phyloP scores from a whole-genome alignment of 805 yeast species.

The Candida sphagnicola region DNA sequence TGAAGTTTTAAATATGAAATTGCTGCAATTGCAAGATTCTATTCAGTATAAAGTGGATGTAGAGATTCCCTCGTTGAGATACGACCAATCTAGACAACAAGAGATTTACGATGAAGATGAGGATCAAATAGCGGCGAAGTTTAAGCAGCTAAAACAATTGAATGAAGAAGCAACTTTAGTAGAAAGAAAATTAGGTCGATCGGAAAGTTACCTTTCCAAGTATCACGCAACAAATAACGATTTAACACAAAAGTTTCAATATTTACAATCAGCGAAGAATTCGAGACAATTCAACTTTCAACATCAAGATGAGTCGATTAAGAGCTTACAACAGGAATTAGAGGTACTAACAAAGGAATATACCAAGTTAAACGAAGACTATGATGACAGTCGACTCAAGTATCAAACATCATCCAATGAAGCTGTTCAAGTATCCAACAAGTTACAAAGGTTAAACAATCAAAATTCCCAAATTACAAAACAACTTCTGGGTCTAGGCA shows the following conservation, averaged over 20 bases:
- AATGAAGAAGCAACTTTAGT: conserved; percentile 31
- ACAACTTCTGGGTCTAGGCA: conserved; percentile 32
- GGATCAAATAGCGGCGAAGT: conserved; percentile 27
- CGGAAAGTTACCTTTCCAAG: conserved; percentile 26
- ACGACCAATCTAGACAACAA: conserved; percentile 28
- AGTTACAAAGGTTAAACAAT: conserved; percentile 16
- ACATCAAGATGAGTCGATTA: conserved; percentile 19
- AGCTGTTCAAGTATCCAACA: conserved; percentile 26
- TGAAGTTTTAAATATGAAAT: conserved; percentile 18
- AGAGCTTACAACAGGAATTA: conserved; percentile 24
- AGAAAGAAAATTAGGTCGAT: conserved; percentile 29
- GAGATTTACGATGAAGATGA: conserved; percentile 29
- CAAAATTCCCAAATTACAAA: conserved; percentile 14
- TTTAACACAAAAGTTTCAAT: conserved; percentile 10
- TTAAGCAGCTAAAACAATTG: conserved; percentile 26
- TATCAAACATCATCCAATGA: conserved; percentile 32
- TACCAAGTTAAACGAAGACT: conserved; percentile 22
- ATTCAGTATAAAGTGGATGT: conserved; percentile 10
- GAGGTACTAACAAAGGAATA: conserved; percentile 20
- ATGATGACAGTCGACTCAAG: conserved; percentile 22
- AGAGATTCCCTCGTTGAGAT: conserved; percentile 19
- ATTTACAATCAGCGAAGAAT: conserved; percentile 7
- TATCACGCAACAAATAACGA: conserved; percentile 14
- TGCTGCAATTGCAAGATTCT: conserved; percentile 16
- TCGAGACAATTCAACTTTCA: conserved; percentile 4